These are phyloP conservation scores for Tetrastigma voinierianum DNA, from an alignment of 164 flowering plant species.

Conservation along the genomic window DNA sequence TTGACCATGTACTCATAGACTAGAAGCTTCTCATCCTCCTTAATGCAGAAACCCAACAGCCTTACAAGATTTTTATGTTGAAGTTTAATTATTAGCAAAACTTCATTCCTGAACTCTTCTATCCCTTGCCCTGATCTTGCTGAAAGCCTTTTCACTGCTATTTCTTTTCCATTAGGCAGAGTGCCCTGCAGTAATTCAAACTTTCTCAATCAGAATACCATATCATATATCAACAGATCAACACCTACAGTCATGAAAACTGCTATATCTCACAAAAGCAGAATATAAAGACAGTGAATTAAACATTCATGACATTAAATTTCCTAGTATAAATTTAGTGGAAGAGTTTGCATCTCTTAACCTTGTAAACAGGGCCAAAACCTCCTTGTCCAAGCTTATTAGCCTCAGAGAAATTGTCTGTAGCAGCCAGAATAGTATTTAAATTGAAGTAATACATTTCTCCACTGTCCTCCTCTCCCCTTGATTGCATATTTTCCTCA, in stretches of 20 bases:
- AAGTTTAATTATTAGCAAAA: constrained; percentile 34
- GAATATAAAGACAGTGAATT: background rate
- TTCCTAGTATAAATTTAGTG: no score
- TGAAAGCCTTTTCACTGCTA: constrained; percentile 52
- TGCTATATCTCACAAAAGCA: background rate
- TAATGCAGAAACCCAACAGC: constrained; percentile 45
- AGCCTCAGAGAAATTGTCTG: constrained; percentile 23
- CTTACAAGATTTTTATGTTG: constrained; percentile 53
- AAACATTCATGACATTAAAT: no score
- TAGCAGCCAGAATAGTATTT: constrained; percentile 20
- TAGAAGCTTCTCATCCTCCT: constrained; percentile 36
- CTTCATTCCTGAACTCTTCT: constrained; percentile 43
- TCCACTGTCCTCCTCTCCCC: constrained; percentile 2
- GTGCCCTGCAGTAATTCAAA: constrained; percentile 29
- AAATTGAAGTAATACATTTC: constrained; percentile 17
- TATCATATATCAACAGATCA: no score
- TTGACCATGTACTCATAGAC: constrained; percentile 51
- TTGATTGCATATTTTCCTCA: background rate
- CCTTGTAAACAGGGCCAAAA: constrained; percentile 49
- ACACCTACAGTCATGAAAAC: background rate
- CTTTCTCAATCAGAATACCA: background rate
- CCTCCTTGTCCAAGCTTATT: constrained; percentile 42
- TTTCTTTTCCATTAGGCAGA: constrained; percentile 28
- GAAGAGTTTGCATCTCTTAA: background rate
- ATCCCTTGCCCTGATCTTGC: constrained; percentile 35